Evolutionary conservation across 192 early-diverging fungal species (phyloP).

Genomic region (Entomortierella beljakovae): DNA sequence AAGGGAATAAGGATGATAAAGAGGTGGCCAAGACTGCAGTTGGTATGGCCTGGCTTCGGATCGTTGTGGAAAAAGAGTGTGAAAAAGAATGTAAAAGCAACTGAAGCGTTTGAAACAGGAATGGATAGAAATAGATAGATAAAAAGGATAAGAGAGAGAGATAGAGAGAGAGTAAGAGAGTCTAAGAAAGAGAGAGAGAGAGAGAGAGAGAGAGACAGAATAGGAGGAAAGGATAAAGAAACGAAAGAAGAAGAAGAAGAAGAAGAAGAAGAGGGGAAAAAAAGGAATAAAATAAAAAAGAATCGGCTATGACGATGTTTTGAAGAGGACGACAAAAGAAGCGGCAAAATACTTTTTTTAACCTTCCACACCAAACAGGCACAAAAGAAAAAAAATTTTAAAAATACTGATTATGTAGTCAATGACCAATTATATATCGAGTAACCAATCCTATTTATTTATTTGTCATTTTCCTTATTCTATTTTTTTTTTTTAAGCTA

Average conservation of each 20-base stretch:
- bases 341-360: slow-evolving; percentile 3
- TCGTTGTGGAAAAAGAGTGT: not conserved
- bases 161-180: slow-evolving; percentile 1
- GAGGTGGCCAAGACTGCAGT: slow-evolving; percentile 2
- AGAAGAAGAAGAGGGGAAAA: not conserved
- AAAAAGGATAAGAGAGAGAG: not conserved
- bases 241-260: not conserved
- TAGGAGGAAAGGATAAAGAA: slow-evolving; percentile 6
- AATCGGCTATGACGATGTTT: slow-evolving; percentile 3
- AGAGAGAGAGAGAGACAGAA: slow-evolving; percentile 5
- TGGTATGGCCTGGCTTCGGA: too few relatives aligned
- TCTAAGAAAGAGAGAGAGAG: not conserved
- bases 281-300: not conserved
- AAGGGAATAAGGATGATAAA: not conserved
- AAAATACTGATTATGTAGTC: not conserved
- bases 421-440: not conserved
- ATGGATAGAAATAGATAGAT: not conserved
- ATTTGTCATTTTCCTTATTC: too few relatives aligned
- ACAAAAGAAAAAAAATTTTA: not conserved
- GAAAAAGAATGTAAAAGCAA: slow-evolving; percentile 1
- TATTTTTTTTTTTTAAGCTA: too few relatives aligned
- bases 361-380: not conserved
- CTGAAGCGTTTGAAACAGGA: not conserved
- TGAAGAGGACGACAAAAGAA: not conserved
- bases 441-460: too few relatives aligned